phyloP scores from a whole-genome alignment of 805 yeast genomes.

The Tetrapisispora namnaoensis region DNA sequence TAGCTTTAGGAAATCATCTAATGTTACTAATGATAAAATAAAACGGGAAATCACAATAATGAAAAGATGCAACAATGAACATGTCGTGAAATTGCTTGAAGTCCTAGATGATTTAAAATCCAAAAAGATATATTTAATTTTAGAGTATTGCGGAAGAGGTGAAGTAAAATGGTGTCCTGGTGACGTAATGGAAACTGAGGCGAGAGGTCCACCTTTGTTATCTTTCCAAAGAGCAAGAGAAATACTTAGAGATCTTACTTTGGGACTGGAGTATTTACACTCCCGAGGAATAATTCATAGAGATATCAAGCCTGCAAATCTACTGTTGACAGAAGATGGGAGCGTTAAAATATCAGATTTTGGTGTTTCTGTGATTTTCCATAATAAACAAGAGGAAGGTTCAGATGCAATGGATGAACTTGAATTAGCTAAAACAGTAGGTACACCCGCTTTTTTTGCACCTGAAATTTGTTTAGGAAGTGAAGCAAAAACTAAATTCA shows the following conservation, averaged over 20 bases:
- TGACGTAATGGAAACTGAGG: conserved; percentile 32
- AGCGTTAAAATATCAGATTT: conserved; percentile 91
- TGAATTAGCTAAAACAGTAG: conserved; percentile 91
- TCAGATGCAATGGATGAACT: conserved; percentile 39
- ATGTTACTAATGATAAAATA: conserved; percentile 48
- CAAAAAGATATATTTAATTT: conserved; percentile 77
- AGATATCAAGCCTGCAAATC: conserved; percentile 91
- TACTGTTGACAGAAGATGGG: conserved; percentile 59
- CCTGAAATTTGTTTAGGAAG: conserved; percentile 76
- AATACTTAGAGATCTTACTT: conserved; percentile 71
- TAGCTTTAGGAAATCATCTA: conserved; percentile 25
- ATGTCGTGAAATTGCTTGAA: conserved; percentile 78
- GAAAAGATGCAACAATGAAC: conserved; percentile 86
- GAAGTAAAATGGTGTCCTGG: conserved; percentile 69
- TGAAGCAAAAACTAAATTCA: conserved; percentile 17
- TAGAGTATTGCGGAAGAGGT: conserved; percentile 85
- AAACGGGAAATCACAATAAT: conserved; percentile 86
- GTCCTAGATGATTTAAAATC: conserved; percentile 81
- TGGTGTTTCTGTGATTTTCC: conserved; percentile 65
- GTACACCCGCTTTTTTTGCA: conserved; percentile 94
- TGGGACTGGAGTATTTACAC: conserved; percentile 87
- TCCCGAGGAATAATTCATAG: conserved; percentile 86
- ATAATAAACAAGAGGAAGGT: conserved; percentile 9
- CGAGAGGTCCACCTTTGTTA: conserved; percentile 54
- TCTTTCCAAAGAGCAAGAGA: conserved; percentile 56